Conservation (phyloP, 2,329 filamentous ascomycete species). For the Sporothrix pallida region DNA sequence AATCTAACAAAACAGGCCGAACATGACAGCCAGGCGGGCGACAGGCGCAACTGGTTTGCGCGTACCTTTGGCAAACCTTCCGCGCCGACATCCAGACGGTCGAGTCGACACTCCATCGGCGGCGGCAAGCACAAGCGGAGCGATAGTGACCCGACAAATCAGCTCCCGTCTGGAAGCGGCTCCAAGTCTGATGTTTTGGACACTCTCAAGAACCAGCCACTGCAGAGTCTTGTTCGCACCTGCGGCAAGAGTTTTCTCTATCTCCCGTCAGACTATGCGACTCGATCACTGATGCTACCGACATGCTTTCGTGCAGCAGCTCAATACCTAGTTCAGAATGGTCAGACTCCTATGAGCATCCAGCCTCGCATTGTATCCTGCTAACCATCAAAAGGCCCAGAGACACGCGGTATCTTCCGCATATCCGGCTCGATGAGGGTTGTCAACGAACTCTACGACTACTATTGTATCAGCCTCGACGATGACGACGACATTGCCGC, state of each 20-base stretch:
- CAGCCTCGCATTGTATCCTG: background rate
- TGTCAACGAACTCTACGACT: slow-evolving; percentile 65
- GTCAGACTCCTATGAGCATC: slow-evolving; percentile 44
- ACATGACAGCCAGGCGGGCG: slow-evolving; percentile 32
- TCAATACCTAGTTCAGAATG: slow-evolving; percentile 67
- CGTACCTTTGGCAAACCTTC: slow-evolving; percentile 44
- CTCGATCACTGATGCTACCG: slow-evolving; percentile 63
- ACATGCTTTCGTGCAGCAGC: slow-evolving; percentile 70
- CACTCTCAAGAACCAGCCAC: slow-evolving; percentile 55
- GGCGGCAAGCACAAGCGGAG: slow-evolving; percentile 56
- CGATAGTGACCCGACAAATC: slow-evolving; percentile 58
- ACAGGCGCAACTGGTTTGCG: slow-evolving; percentile 43
- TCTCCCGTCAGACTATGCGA: slow-evolving; percentile 63
- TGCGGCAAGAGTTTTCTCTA: slow-evolving; percentile 68
- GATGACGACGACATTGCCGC: slow-evolving; percentile 56
- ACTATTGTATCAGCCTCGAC: slow-evolving; percentile 62
- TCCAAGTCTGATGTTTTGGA: slow-evolving; percentile 50
- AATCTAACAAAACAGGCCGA: slow-evolving; percentile 9
- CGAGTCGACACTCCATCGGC: slow-evolving; percentile 40
- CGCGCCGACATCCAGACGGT: slow-evolving; percentile 36
- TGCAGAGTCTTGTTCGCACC: slow-evolving; percentile 65
- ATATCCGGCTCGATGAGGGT: slow-evolving; percentile 64
- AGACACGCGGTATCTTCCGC: slow-evolving; percentile 66
- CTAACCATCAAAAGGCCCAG: slow-evolving; percentile 42
- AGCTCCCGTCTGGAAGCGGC: slow-evolving; percentile 47